Evolutionary conservation across 805 yeast species (phyloP), one percentile per base, ranked within the genome.

Genomic region (Lachancea thermotolerans): DNA sequence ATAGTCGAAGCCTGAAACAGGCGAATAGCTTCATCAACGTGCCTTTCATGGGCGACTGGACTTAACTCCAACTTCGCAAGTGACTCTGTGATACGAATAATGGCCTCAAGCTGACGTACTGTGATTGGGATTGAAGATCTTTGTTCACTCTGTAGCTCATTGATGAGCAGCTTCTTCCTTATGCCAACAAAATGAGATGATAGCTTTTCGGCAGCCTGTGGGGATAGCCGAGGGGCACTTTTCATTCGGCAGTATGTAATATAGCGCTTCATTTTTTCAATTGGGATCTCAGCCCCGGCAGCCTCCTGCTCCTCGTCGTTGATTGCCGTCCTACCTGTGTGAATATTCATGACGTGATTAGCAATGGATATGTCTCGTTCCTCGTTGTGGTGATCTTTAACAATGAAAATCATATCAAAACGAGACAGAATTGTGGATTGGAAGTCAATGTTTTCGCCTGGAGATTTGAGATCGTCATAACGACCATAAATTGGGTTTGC

Each of bases 401-500:
- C 95, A 56, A 93, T 87, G 68, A 88, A 93, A 58, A 93, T 93
- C 98, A 93, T 93, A 68, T 93, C 99, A 64, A 93, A 93, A 70
- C 99, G 84, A 10, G 99, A 93, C 65, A 93, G 73, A 67, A 93
- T 85, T 1, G 99, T 91, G 1, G 96, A 86, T 67, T 93, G 99
- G 71, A 93, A 93, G 65, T 93, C 99, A 57, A 93, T 91, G 59
- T 93, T 93, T 62, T 93, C 99, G 50, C 99, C 98, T 0, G 99
- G 96, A 33, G 95, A 81, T 66, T 89, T 91, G 73, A 85, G 77
- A 51, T 91, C 97, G 65, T 93, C 98, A 65, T 93, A 93, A 52
- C 98, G 77, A 49, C 99, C 99, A 65, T 85, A 93, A 35, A 89
- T 80, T 3, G 99, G 99, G 67, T 93, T 93, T 7, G 99, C 99